Evolutionary conservation across 2,329 filamentous ascomycete species (phyloP).

Genomic region (Setomelanomma holmii): DNA sequence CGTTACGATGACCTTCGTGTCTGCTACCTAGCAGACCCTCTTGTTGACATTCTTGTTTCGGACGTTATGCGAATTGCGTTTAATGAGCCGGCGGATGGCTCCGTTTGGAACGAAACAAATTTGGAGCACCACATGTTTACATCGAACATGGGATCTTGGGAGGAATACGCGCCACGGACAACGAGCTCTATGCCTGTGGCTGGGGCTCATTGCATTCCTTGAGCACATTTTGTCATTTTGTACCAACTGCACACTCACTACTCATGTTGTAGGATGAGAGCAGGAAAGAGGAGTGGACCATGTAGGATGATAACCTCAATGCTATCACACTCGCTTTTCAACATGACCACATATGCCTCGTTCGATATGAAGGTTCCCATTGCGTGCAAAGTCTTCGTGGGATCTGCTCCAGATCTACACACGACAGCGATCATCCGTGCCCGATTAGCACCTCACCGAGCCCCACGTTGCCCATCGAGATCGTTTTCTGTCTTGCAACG

Average conservation of each 20-base stretch:
- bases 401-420: too few relatives aligned
- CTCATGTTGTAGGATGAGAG: conserved; percentile 11
- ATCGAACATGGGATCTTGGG: conserved; percentile 18
- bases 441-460: background rate
- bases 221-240: conserved; percentile 26
- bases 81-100: conserved; percentile 43
- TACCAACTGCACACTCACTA: conserved; percentile 16
- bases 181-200: conserved; percentile 47
- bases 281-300: conserved; percentile 20
- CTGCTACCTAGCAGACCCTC: conserved; percentile 33
- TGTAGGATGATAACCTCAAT: conserved; percentile 48
- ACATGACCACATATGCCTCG: background rate
- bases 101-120: conserved; percentile 17
- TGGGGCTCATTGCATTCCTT: conserved; percentile 46
- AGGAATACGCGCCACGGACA: conserved; percentile 26
- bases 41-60: conserved; percentile 35
- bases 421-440: conserved; percentile 14
- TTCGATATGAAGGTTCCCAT: too few relatives aligned
- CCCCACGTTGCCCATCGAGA: conserved; percentile 1
- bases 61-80: conserved; percentile 41
- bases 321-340: conserved; percentile 44
- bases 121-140: conserved; percentile 10
- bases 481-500: conserved; percentile 6
- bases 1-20: conserved; percentile 42
- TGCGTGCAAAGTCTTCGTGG: too few relatives aligned